These are phyloP conservation scores for Pythium guiyangense DNA, from an alignment of 352 stramenopile genomes.

Conservation along the genomic window DNA sequence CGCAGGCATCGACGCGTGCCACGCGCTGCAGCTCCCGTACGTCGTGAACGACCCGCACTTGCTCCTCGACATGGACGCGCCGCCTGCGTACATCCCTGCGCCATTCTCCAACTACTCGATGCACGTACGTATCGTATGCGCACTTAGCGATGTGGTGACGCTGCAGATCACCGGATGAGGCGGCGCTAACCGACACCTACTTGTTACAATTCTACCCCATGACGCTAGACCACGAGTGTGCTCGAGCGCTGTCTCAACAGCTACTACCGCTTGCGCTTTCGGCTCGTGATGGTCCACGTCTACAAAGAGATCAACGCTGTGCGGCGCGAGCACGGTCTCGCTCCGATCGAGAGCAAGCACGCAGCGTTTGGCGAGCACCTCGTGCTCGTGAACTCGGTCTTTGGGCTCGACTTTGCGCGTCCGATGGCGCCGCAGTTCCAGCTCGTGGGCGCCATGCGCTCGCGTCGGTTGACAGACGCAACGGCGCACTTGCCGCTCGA, in stretches of 20 bases:
- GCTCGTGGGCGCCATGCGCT: slow-evolving; percentile 64
- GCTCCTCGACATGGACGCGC: slow-evolving; percentile 82
- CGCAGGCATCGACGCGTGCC: slow-evolving; percentile 62
- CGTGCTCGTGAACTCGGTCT: slow-evolving; percentile 79
- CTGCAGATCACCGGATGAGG: too few relatives aligned
- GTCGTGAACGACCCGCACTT: slow-evolving; percentile 79
- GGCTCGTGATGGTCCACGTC: slow-evolving; percentile 49
- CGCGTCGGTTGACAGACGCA: slow-evolving; percentile 8
- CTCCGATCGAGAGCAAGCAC: slow-evolving; percentile 40
- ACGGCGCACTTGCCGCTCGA: slow-evolving; percentile 23
- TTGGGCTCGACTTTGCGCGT: slow-evolving; percentile 76
- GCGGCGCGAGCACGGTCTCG: slow-evolving; percentile 45
- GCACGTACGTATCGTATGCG: slow-evolving; percentile 37
- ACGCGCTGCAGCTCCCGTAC: slow-evolving; percentile 64
- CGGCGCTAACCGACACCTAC: too few relatives aligned
- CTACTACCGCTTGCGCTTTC: slow-evolving; percentile 71
- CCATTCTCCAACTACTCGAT: slow-evolving; percentile 82
- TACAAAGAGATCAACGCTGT: slow-evolving; percentile 67
- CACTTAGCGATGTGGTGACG: too few relatives aligned
- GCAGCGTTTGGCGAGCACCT: slow-evolving; percentile 52
- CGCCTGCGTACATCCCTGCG: slow-evolving; percentile 71
- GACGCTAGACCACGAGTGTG: slow-evolving; percentile 52
- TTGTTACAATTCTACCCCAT: not conserved
- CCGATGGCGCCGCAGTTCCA: slow-evolving; percentile 73
- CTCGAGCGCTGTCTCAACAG: slow-evolving; percentile 78